Percentiles rank a stretch among this genome's conserved stretches.
Evolutionary conservation across 2,329 filamentous ascomycete genomes (phyloP).

Genomic region (Cephalotrichum gorgonifer): DNA sequence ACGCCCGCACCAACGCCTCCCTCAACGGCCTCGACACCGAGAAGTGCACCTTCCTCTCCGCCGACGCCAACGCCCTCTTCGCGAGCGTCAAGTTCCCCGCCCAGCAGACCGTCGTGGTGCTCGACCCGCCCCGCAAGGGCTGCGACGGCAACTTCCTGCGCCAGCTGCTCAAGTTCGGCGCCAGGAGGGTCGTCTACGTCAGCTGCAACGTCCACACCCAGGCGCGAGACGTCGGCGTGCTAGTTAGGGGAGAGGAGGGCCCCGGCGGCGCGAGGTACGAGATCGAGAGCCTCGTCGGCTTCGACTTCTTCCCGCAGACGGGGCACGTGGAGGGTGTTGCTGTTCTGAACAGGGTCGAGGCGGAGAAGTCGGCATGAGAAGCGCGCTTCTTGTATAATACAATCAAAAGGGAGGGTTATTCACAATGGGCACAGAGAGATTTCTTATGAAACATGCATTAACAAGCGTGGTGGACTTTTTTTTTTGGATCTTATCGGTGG

Average conservation of each 20-base stretch:
- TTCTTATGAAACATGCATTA: too few relatives aligned
- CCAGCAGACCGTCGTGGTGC: constrained; percentile 81
- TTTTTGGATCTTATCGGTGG: too few relatives aligned
- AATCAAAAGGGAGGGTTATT: neutral
- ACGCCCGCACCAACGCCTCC: constrained; percentile 65
- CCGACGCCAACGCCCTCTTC: constrained; percentile 80
- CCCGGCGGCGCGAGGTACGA: constrained; percentile 48
- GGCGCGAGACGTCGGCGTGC: constrained; percentile 79
- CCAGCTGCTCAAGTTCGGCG: constrained; percentile 71
- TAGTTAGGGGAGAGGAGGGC: constrained; percentile 56
- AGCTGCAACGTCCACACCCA: constrained; percentile 98
- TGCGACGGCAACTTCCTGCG: constrained; percentile 76
- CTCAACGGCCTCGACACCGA: constrained; percentile 60
- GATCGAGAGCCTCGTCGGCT: constrained; percentile 84
- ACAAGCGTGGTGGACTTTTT: too few relatives aligned
- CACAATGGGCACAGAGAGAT: too few relatives aligned
- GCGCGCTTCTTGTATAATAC: neutral
- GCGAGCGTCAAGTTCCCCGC: constrained; percentile 60
- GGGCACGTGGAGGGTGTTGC: constrained; percentile 60
- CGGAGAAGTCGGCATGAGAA: constrained; percentile 7
- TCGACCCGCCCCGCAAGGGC: constrained; percentile 94
- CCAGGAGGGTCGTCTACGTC: constrained; percentile 79
- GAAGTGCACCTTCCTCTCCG: constrained; percentile 76
- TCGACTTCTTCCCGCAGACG: constrained; percentile 95
- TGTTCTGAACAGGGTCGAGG: constrained; percentile 48